phyloP scores from a whole-genome alignment of 2,329 filamentous ascomycete genomes.

The Curvularia lunata region DNA sequence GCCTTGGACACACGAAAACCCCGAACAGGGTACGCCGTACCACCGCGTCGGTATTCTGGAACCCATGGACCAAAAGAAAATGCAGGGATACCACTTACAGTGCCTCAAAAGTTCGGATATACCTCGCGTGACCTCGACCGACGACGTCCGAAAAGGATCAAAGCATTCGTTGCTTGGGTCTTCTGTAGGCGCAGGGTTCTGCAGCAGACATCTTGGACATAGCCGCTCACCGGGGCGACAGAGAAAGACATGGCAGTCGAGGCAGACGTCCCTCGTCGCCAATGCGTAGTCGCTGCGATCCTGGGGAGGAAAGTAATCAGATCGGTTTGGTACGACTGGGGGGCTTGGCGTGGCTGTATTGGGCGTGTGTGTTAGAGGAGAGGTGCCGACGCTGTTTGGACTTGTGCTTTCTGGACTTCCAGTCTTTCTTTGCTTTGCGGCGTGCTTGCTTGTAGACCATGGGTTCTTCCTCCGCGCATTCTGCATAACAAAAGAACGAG shows the following conservation, averaged over 20 bases:
- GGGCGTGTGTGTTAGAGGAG: conserved; percentile 35
- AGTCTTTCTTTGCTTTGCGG: conserved; percentile 38
- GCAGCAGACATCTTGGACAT: conserved; percentile 38
- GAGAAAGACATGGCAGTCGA: conserved; percentile 39
- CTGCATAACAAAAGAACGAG: conserved; percentile 51
- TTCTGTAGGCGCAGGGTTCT: conserved; percentile 27
- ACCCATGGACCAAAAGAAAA: conserved; percentile 1
- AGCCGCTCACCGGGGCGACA: conserved; percentile 39
- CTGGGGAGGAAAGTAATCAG: conserved; percentile 29
- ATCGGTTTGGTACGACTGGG: conserved; percentile 21
- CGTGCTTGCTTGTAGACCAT: conserved; percentile 51
- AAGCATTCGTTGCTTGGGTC: conserved; percentile 37
- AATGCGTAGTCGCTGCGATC: conserved; percentile 22
- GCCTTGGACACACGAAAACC: neutral
- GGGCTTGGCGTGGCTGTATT: conserved; percentile 44
- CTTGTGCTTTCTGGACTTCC: conserved; percentile 34
- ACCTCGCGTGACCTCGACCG: conserved; percentile 34
- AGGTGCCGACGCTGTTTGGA: conserved; percentile 39
- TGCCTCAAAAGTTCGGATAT: conserved; percentile 45
- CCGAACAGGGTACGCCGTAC: conserved; percentile 6
- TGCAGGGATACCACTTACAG: conserved; percentile 40
- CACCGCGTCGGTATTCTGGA: conserved; percentile 20
- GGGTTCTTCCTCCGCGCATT: conserved; percentile 47
- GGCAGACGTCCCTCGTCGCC: conserved; percentile 34
- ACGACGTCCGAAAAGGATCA: conserved; percentile 43